Conservation (phyloP, 2,329 filamentous ascomycete species). For the Colletotrichum phormii region DNA sequence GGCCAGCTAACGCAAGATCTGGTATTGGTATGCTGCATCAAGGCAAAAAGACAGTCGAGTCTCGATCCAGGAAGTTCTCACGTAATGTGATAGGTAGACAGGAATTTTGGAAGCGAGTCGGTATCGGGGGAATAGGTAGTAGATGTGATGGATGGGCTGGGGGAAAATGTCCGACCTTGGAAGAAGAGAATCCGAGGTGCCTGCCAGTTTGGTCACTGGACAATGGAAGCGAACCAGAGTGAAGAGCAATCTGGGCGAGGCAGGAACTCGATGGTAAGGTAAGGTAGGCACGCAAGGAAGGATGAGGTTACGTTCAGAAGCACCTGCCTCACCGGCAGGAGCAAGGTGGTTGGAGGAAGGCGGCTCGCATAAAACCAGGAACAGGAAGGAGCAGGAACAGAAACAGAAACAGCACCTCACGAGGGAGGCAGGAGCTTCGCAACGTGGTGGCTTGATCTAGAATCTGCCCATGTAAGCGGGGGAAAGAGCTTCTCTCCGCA, state of each 20-base stretch:
- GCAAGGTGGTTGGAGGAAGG: not conserved
- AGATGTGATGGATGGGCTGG: not conserved
- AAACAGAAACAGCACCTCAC: slow-evolving; percentile 8
- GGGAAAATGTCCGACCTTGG: not conserved
- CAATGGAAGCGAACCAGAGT: not conserved
- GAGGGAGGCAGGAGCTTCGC: not conserved
- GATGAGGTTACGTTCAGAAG: not conserved
- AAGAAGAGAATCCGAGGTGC: not conserved
- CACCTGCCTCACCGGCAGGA: not conserved
- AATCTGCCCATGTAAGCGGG: not conserved
- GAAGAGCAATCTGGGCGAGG: not conserved
- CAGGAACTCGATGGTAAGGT: not conserved
- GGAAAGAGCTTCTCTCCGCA: not conserved
- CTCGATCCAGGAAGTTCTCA: too few species aligned
- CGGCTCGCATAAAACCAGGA: not conserved
- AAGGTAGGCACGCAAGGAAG: not conserved
- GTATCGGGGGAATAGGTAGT: not conserved
- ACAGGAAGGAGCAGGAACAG: not conserved
- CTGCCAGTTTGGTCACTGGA: not conserved
- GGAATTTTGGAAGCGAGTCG: slow-evolving; percentile 1
- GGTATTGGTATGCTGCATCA: slow-evolving; percentile 11
- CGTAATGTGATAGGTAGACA: not conserved
- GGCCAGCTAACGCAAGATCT: slow-evolving; percentile 10
- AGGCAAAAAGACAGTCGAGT: not conserved
- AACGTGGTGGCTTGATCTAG: slow-evolving; percentile 29